Base-by-base conservation (phyloP, 1,284 basidiomycete species). In the Apiotrichum domesticum region DNA sequence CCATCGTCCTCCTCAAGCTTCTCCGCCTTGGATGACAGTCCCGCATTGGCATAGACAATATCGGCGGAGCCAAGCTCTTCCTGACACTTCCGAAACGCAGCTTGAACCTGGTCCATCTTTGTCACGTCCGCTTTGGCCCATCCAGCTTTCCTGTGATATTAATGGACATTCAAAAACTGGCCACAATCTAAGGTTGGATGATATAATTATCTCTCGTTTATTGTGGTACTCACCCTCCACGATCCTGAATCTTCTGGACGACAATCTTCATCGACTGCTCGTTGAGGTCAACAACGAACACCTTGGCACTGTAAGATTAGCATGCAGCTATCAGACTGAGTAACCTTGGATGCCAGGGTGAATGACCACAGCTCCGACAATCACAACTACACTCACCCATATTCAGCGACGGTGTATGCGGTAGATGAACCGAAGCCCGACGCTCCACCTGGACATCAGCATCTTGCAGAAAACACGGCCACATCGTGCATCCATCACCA, bases 11-110 rank as follows among this genome's bases (percentile, higher is more conserved):
- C 51, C 21, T 63, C 61, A 11, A 65, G 56, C 10, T 57, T 35
- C 33, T 63, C 64, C 15, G 9, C 9, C 11, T 63, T 51, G 32
- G 51, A 49, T 32, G 15, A 46, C 0, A 66, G 57, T 33, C 66
- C 66, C 10, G 66, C 66, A 45, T 65, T 67, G 39, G 63, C 66
- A 45, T 62, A 51, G 10, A 67, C 66, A 8, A 67, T 56, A 41
- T 67, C 66, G 4, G 66, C 59, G 0, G 55, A 43, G 14, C 64
- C 63, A 37, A 58, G 64, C 8, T 52, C 57, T 14, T 41, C 46
- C 7, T 47, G 29, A 35, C 59, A 59, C 44, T 57, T 54, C 15
- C 55, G 51, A 47, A 67, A 64, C 9, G 63, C 56, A 13, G 46
- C 34, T 21, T 45, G 47, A 9, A 62, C 35, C 10, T 56, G 48